phyloP scores from a whole-genome alignment of 345 rosid species.

The Aquilaria malaccensis region DNA sequence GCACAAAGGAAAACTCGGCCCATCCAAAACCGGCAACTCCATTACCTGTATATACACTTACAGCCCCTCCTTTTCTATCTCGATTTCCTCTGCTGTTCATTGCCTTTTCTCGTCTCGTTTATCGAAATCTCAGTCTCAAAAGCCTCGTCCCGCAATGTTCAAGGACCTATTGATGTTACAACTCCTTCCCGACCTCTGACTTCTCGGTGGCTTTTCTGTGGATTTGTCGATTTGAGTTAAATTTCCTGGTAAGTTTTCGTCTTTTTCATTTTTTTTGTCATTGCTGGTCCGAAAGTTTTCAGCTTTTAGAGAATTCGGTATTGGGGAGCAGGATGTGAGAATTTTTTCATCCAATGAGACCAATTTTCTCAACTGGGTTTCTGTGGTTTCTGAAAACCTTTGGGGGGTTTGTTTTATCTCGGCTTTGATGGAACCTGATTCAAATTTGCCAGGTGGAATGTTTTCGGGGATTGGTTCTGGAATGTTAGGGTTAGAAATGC shows the following conservation, averaged over 20 bases:
- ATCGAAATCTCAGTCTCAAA: conserved; percentile 1
- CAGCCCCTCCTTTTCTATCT: conserved; percentile 7
- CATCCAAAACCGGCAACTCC: conserved; percentile 47
- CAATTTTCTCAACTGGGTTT: conserved; percentile 7
- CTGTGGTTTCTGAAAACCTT: background rate
- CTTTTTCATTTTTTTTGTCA: background rate
- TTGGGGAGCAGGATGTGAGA: background rate
- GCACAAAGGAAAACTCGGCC: conserved; percentile 11
- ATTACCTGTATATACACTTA: conserved; percentile 19
- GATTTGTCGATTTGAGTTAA: too few relatives aligned
- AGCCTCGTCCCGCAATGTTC: background rate
- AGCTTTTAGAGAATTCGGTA: background rate
- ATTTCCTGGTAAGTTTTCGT: conserved; percentile 2
- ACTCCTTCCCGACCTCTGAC: conserved; percentile 5
- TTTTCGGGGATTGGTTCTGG: conserved; percentile 67
- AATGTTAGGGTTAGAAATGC: conserved; percentile 66
- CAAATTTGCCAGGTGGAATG: conserved; percentile 48
- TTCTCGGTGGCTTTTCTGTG: conserved; percentile 5
- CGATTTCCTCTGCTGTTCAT: background rate
- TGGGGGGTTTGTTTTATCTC: conserved; percentile 2
- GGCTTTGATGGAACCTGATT: conserved; percentile 50
- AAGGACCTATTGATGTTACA: conserved; percentile 14
- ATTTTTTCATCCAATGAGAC: conserved; percentile 8
- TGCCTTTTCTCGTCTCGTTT: background rate
- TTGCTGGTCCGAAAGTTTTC: background rate